Evolutionary conservation across 495 filamentous ascomycete species (phyloP), one percentile per base, ranked within the genome.

Genomic region (Penicillium dipodomyicola): DNA sequence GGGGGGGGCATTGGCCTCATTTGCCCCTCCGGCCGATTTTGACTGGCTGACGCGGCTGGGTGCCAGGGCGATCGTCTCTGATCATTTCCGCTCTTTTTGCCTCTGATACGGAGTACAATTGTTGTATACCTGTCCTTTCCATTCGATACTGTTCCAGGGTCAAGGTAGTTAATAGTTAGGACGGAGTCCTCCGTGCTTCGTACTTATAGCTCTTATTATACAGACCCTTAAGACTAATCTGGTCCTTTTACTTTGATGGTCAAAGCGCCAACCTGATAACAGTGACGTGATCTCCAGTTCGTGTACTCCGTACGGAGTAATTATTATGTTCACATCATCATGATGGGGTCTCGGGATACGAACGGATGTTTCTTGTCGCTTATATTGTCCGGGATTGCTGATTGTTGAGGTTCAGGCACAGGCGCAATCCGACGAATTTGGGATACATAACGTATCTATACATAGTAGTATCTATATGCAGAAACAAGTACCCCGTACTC

Each of bases 1-100:
- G 65, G 43, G 57, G 57, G 23, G 14, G 29, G 33, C 22, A 35
- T 40, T 56, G 61, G 51, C 51, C 59, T 56, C 54, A 35, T 37
- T 54, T 20, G 61, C 49, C 59, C 52, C 59, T 59, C 59, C 32
- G 48, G 40, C 19, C 33, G 7, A 22, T 29, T 50, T 52, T 67
- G 54, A 65, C 46, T 68, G 63, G 65, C 35, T 45, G 49, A 54
- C 17, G 53, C 59, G 59, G 62, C 57, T 65, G 62, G 58, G 57
- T 47, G 50, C 58, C 50, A 57, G 61, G 49, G 41, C 49, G 65
- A 65, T 68, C 63, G 57, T 58, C 57, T 62, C 53, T 57, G 45
- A 64, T 67, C 61, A 64, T 67, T 65, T 67, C 59, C 59, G 22
- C n/a, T 39, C 35, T 17, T 54, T 46, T 23, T 22, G 35, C 19